Base-by-base conservation (phyloP, 1,139 yeast species). In the Magnusiomyces fungicola region DNA sequence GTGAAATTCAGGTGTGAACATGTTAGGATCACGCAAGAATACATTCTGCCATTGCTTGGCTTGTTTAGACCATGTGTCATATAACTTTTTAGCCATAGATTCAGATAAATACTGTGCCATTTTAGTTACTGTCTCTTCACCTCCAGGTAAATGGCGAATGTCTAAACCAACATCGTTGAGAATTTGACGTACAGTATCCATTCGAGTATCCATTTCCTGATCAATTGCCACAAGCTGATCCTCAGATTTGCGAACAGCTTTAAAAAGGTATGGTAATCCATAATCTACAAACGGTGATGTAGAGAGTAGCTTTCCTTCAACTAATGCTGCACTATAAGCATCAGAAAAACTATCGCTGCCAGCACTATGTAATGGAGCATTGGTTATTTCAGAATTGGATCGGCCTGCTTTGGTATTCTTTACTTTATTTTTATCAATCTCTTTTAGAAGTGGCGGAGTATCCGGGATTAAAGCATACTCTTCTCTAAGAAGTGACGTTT, bases 401-500 rank as follows among this genome's bases (percentile, higher is more conserved):
- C 14, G 22, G 2, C 18, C 22, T 4, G 18, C 41, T 3, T 43
- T 14, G 2, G 16, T 23, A 18, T 32, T 22, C 14, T 23, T 29
- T 12, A 12, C 21, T 18, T 18, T 25, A 5, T 19, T 33, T 16
- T 23, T 29, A 14, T 32, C 49, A 16, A 44, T 33, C 21, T 45
- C 29, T 14, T 41, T 46, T 29, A 43, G 32, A 2, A 46, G 40
- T 3, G 49, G 51, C 12, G 53, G 46, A 9, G 22, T 62, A 53
- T 62, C 62, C 22, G 78, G 79, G n/a, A 71, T 64, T 52, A 71
- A 75, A 27, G 80, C 75, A 53, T 81, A 80, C 55, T 81, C 85
- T 61, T 89, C 96, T 47, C 86, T 76, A 65, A 90, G 79, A 46
- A 88, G 75, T 2, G 92, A 80, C 23, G 84, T 82, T 62, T 94